Percentiles rank a stretch among this genome's conserved stretches.
These are phyloP conservation scores for Tuber borchii DNA, from an alignment of 495 filamentous ascomycete genomes.

Conservation along the genomic window DNA sequence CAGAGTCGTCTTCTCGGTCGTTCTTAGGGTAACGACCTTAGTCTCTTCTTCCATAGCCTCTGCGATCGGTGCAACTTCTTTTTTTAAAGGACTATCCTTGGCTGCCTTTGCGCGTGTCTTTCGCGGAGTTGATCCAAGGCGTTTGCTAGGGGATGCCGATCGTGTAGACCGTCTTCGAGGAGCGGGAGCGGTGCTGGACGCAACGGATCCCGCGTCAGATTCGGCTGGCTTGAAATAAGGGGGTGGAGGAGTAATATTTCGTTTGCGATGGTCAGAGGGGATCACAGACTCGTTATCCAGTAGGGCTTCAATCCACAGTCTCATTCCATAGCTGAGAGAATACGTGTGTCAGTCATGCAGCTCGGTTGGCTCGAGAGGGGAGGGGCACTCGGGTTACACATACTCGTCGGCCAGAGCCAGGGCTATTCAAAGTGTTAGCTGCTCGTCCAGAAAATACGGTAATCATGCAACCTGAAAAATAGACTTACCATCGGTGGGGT, in stretches of 20 bases:
- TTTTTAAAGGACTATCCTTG: slow-evolving; percentile 43
- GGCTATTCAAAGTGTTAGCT: slow-evolving; percentile 49
- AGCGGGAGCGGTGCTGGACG: slow-evolving; percentile 46
- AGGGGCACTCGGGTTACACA: slow-evolving; percentile 28
- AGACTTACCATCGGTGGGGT: slow-evolving; percentile 65
- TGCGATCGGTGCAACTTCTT: slow-evolving; percentile 41
- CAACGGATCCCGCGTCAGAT: slow-evolving; percentile 38
- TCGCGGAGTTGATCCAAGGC: slow-evolving; percentile 52
- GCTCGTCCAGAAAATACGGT: neutral
- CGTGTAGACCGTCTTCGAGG: slow-evolving; percentile 49
- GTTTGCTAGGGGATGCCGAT: slow-evolving; percentile 52
- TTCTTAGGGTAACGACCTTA: slow-evolving; percentile 29
- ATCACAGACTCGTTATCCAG: slow-evolving; percentile 66
- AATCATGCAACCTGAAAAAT: neutral
- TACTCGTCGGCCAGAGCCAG: slow-evolving; percentile 76
- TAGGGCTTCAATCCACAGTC: slow-evolving; percentile 81
- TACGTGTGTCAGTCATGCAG: slow-evolving; percentile 25
- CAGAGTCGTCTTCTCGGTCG: slow-evolving; percentile 34
- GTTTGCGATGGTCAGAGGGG: slow-evolving; percentile 45
- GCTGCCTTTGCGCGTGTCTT: slow-evolving; percentile 61
- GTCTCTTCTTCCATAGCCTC: slow-evolving; percentile 39
- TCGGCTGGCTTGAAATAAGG: slow-evolving; percentile 42
- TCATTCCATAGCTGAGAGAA: slow-evolving; percentile 55
- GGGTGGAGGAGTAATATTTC: slow-evolving; percentile 44
- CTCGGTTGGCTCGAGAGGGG: slow-evolving; percentile 5